Evolutionary conservation across 139 green algal species (phyloP).

Genomic region (Nannochloris sp.): DNA sequence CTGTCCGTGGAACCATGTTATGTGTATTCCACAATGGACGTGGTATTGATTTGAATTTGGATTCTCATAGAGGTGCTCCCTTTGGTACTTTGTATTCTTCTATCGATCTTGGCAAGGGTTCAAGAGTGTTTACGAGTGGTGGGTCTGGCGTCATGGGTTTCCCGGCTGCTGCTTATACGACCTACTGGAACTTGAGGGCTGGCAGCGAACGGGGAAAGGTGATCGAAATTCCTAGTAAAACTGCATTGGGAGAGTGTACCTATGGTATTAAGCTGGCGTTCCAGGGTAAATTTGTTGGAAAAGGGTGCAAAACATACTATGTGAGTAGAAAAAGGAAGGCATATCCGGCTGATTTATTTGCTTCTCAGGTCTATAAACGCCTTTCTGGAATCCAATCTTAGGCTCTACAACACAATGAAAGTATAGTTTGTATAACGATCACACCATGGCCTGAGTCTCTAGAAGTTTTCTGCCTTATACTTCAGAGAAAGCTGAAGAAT

Average conservation of each 20-base stretch:
- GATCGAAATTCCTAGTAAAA: background rate
- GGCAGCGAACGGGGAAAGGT: background rate
- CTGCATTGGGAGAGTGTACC: background rate
- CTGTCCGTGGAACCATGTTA: background rate
- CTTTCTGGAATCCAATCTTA: too few species aligned
- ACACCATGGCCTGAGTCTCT: too few species aligned
- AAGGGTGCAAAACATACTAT: background rate
- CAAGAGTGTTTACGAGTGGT: background rate
- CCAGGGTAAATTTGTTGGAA: background rate
- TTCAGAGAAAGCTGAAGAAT: too few species aligned
- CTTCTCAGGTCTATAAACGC: background rate
- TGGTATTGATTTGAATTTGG: background rate
- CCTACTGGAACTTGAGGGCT: conserved; percentile 19
- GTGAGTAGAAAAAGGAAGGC: background rate
- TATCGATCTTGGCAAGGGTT: conserved; percentile 3
- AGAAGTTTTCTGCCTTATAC: too few species aligned
- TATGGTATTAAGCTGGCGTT: conserved; percentile 4
- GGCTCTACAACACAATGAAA: too few species aligned
- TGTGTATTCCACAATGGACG: background rate
- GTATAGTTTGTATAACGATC: too few species aligned
- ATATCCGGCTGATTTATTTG: background rate
- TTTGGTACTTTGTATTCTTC: background rate
- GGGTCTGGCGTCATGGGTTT: background rate
- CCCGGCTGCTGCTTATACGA: conserved; percentile 3
- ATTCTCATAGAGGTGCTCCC: conserved; percentile 2